Evolutionary conservation across 2,329 filamentous ascomycete species (phyloP), one percentile per base, ranked within the genome.

Genomic region (Didymella segeticola): DNA sequence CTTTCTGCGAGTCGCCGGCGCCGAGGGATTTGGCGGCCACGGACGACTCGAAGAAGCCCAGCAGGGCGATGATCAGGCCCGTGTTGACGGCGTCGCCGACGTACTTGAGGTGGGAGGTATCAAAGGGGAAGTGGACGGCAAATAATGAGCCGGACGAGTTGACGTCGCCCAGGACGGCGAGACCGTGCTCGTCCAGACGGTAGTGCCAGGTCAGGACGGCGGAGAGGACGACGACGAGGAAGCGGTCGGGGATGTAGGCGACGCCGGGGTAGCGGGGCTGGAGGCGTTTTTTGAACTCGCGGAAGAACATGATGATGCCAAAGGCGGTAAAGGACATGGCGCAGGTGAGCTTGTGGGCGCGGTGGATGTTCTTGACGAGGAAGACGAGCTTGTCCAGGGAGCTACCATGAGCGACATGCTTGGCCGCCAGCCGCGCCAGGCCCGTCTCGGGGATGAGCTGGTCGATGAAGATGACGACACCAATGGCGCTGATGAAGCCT

Each of bases 11-110:
- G 50, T 79, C 84, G 6, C 80, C 80, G 41, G 79, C 80, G 11
- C 71, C 70, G 2, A 99, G 79, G 58, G 90, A 93, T 77, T 98
- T 98, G 29, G 95, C 95, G 1, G 95, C 95, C 11, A 99, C 92
- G 0, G 92, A 96, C 2, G 91, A 96, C 75, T 99, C 95, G 67
- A 99, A 99, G 76, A 99, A 99, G n/a, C 95, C 95, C 0, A 99
- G 86, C 20, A 99, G 82, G 0, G 93, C 91, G 60, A 99, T 96
- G 47, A 98, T 82, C 68, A 99, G 96, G 0, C 91, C 89, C 0
- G 95, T 98, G 45, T 90, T 88, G 83, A 98, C 89, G 30, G 91
- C 89, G 58, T 91, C 89, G 19, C 89, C 88, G 47, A 96, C 90
- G 70, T 97, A 89, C 20, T 85, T 83, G 80, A 98, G 87, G 63